Evolutionary conservation across 352 stramenopile species (phyloP).

Genomic region (Aphanomyces stellatus): DNA sequence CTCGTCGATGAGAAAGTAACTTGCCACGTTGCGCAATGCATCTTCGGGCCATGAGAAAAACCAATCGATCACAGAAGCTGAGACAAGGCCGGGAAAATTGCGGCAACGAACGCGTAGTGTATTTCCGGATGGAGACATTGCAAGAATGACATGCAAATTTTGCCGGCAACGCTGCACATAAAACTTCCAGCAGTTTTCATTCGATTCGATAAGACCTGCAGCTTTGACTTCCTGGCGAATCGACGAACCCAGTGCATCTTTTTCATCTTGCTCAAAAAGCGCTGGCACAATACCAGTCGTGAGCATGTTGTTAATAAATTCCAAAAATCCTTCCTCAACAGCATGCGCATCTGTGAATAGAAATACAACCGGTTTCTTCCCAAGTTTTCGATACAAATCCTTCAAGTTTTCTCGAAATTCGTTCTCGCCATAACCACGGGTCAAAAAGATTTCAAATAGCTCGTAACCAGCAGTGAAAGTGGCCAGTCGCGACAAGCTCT

Average conservation of each 20-base stretch:
- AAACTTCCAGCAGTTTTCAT: slow-evolving; percentile 91
- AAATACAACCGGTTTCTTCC: slow-evolving; percentile 86
- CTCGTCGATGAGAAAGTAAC: slow-evolving; percentile 91
- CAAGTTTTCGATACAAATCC: slow-evolving; percentile 86
- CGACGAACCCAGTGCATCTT: slow-evolving; percentile 69
- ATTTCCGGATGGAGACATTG: slow-evolving; percentile 91
- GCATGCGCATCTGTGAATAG: slow-evolving; percentile 95
- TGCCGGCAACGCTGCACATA: slow-evolving; percentile 91
- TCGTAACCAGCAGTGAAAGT: slow-evolving; percentile 90
- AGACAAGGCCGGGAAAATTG: slow-evolving; percentile 93
- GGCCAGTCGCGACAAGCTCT: slow-evolving; percentile 87
- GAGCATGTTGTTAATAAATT: slow-evolving; percentile 97
- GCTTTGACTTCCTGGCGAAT: slow-evolving; percentile 87
- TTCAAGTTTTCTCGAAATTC: slow-evolving; percentile 94
- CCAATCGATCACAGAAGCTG: slow-evolving; percentile 92
- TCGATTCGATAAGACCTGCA: slow-evolving; percentile 82
- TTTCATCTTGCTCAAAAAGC: slow-evolving; percentile 89
- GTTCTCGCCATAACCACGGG: slow-evolving; percentile 87
- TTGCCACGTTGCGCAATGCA: slow-evolving; percentile 87
- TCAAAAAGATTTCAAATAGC: slow-evolving; percentile 92
- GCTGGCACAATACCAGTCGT: slow-evolving; percentile 91
- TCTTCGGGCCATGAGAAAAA: slow-evolving; percentile 95
- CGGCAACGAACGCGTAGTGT: slow-evolving; percentile 90
- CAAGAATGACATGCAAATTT: slow-evolving; percentile 91
- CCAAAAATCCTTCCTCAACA: slow-evolving; percentile 93